Percentiles rank a stretch among this genome's conserved stretches.
Evolutionary conservation across 78 protist genomes (phyloP).

Genomic region (Planoprotostelium fungivorum): DNA sequence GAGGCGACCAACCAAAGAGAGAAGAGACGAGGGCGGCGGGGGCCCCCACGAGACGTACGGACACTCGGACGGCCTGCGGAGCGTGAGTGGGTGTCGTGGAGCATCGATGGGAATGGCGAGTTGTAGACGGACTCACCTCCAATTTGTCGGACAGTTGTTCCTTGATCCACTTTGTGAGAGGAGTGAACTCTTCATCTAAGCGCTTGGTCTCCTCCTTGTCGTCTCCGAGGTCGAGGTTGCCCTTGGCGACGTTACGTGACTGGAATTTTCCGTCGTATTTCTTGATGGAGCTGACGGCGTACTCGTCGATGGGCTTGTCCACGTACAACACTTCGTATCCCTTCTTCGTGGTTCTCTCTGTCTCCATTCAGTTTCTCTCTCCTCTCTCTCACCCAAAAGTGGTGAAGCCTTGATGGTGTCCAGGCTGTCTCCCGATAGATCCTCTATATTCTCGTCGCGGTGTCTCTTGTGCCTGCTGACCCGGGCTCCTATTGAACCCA

Average conservation of each 20-base stretch:
- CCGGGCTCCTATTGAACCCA: no score
- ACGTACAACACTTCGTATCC: constrained; percentile 95
- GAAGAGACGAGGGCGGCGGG: constrained; percentile 82
- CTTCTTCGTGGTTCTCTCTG: neutral
- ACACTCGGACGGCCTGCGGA: constrained; percentile 70
- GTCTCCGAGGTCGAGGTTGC: no score
- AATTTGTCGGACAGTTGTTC: constrained; percentile 45
- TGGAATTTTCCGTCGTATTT: constrained; percentile 73
- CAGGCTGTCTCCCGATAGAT: constrained; percentile 71
- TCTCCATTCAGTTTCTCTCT: neutral
- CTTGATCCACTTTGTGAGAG: constrained; percentile 70
- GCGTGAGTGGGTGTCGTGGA: constrained; percentile 25
- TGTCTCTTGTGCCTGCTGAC: no score
- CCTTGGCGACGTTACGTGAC: constrained; percentile 80
- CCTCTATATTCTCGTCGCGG: no score
- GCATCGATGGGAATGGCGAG: neutral
- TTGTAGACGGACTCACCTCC: no score
- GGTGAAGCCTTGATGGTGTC: constrained; percentile 78
- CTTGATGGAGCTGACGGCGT: constrained; percentile 70
- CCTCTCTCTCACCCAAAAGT: constrained; percentile 83
- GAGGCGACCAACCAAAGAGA: constrained; percentile 88
- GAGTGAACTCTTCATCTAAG: constrained; percentile 57
- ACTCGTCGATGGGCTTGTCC: constrained; percentile 97
- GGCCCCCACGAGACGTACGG: constrained; percentile 71
- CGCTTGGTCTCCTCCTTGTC: constrained; percentile 72